Evolutionary conservation across 305 asterid genomes (phyloP).

Genomic region (Fraxinus sp.): DNA sequence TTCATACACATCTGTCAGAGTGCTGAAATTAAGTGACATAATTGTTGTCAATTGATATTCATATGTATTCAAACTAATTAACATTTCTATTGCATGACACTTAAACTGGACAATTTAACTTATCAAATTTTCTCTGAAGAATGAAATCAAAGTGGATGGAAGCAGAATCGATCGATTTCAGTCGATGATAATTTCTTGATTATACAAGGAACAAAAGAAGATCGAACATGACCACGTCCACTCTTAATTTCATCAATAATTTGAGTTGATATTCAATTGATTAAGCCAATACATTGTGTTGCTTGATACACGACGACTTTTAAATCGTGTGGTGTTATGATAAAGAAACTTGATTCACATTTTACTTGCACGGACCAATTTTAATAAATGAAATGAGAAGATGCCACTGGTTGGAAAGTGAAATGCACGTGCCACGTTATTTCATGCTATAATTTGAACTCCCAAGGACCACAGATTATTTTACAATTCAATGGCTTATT

Average conservation of each 20-base stretch:
- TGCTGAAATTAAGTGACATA: too few relatives aligned
- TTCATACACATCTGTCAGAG: too few relatives aligned
- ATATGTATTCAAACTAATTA: too few relatives aligned
- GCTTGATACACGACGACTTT: not conserved
- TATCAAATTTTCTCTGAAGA: too few relatives aligned
- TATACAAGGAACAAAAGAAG: too few relatives aligned
- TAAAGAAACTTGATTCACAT: not conserved
- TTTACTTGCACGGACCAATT: not conserved
- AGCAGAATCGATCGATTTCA: too few relatives aligned
- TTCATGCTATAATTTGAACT: not conserved
- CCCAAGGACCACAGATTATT: not conserved
- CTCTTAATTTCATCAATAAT: not conserved
- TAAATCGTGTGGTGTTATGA: not conserved
- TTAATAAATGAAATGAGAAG: not conserved
- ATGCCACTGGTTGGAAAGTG: not conserved
- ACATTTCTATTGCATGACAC: not conserved
- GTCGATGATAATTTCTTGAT: not conserved
- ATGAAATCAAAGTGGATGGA: not conserved
- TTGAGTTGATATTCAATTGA: not conserved
- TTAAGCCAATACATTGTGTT: not conserved
- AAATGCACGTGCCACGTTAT: not conserved
- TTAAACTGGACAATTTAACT: too few relatives aligned
- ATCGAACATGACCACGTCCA: not conserved
- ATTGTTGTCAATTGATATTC: too few relatives aligned
- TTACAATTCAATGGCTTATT: not conserved